These are phyloP conservation scores for Phtheirospermum japonicum DNA, from an alignment of 257 asterid genomes.

Conservation along the genomic window DNA sequence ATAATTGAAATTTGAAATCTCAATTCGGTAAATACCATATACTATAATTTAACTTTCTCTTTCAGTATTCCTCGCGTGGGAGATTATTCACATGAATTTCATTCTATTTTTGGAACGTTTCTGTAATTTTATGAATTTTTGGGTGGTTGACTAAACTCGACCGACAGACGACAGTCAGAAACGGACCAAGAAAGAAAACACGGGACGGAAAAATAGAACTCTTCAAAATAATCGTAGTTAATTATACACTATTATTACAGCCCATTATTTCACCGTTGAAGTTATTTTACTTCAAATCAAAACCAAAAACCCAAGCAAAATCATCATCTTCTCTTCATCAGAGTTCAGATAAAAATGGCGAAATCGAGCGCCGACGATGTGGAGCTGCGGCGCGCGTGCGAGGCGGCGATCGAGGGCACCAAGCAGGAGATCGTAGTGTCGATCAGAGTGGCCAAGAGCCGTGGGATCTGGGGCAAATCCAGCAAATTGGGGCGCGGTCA, in stretches of 20 bases:
- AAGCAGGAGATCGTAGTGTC: constrained; percentile 71
- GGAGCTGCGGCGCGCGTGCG: constrained; percentile 92
- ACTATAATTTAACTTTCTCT: too few species aligned
- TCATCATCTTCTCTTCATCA: constrained; percentile 7
- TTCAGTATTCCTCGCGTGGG: too few species aligned
- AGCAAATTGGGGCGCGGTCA: constrained; percentile 86
- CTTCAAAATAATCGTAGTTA: not conserved
- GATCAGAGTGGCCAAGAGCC: constrained; percentile 94
- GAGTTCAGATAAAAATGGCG: constrained; percentile 57
- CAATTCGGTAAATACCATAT: too few species aligned
- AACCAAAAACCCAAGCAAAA: constrained; percentile 11
- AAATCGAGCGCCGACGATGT: constrained; percentile 97
- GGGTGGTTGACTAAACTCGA: not conserved
- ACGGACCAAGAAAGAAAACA: not conserved
- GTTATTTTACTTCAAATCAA: not conserved
- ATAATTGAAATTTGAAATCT: too few species aligned
- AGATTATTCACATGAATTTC: too few species aligned
- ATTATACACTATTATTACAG: not conserved
- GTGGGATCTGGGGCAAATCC: constrained; percentile 82
- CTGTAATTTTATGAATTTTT: not conserved
- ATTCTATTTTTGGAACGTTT: too few species aligned
- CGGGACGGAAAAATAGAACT: not conserved
- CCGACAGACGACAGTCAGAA: not conserved
- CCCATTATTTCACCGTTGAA: not conserved
- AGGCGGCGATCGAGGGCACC: constrained; percentile 87